Conservation (phyloP, 163 green algal genomes). For the Picocystis sp. region DNA sequence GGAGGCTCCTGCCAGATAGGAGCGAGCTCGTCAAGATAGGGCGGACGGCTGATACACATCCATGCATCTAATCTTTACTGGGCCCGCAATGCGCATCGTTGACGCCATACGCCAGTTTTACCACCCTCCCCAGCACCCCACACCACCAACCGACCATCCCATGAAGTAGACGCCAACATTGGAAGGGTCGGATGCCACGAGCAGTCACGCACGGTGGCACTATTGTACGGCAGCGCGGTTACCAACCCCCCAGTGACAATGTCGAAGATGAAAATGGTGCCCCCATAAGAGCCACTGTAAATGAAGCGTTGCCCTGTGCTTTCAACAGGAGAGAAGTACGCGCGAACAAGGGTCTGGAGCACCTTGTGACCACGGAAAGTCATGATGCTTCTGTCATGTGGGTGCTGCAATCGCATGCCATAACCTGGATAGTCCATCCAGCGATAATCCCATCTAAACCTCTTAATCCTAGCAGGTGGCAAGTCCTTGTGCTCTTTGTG, state of each 20-base stretch:
- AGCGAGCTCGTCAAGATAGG: no score
- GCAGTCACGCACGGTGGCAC: constrained; percentile 26
- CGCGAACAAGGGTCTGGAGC: constrained; percentile 71
- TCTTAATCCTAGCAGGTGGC: constrained; percentile 6
- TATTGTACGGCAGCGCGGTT: constrained; percentile 5
- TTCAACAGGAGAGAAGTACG: constrained; percentile 64
- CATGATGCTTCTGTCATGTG: constrained; percentile 51
- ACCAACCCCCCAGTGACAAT: constrained; percentile 32
- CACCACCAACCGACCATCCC: constrained; percentile 33
- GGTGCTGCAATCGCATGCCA: constrained; percentile 41
- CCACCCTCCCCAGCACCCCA: constrained; percentile 18
- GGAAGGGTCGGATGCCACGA: constrained; percentile 41
- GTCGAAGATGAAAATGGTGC: constrained; percentile 50
- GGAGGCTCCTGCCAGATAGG: no score
- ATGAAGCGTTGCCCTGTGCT: constrained; percentile 64
- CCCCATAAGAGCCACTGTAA: constrained; percentile 51
- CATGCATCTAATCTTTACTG: no score
- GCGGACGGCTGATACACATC: no score
- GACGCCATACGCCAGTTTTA: no score
- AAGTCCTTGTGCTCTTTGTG: neutral
- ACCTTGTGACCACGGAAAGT: constrained; percentile 61
- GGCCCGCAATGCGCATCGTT: no score
- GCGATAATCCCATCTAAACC: constrained; percentile 53
- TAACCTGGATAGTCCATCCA: constrained; percentile 27
- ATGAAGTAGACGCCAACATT: constrained; percentile 27